These are phyloP conservation scores for Brassica hybrid DNA, from an alignment of 441 rosid species.

Conservation along the genomic window DNA sequence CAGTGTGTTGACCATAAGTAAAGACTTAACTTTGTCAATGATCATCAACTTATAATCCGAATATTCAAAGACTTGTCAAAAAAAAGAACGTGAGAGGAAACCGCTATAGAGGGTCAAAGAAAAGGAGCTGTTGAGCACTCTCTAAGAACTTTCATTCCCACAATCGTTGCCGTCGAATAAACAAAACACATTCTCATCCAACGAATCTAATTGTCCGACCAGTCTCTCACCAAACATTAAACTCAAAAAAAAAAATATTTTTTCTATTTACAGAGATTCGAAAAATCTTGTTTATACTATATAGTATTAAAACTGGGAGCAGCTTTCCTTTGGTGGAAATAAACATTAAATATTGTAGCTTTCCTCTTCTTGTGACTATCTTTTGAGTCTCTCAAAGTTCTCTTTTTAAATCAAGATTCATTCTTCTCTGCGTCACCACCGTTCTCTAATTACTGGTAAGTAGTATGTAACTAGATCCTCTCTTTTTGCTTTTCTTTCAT, in stretches of 20 bases:
- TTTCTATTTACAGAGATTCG: constrained; percentile 2
- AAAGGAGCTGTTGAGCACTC: constrained; percentile 41
- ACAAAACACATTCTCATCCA: constrained; percentile 22
- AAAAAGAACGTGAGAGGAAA: constrained; percentile 26
- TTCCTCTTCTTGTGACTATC: constrained; percentile 15
- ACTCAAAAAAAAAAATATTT: not conserved
- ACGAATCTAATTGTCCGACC: constrained; percentile 39
- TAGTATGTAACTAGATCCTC: constrained; percentile 26
- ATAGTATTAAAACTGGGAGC: not conserved
- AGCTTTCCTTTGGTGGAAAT: not conserved
- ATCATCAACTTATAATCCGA: not conserved
- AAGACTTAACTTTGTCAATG: not conserved
- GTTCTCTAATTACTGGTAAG: constrained; percentile 13
- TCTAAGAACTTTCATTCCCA: constrained; percentile 28
- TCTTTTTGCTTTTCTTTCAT: constrained; percentile 18
- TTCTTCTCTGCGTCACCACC: constrained; percentile 15
- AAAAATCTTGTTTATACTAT: constrained; percentile 8
- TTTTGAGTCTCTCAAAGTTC: constrained; percentile 16
- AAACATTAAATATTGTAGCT: constrained; percentile 21
- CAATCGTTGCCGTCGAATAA: constrained; percentile 27
- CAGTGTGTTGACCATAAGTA: not conserved
- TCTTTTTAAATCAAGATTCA: constrained; percentile 22
- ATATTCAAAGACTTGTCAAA: not conserved
- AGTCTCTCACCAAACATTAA: constrained; percentile 7
- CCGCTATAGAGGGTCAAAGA: constrained; percentile 11